Evolutionary conservation across 2,329 filamentous ascomycete species (phyloP).

Genomic region (Neonectria magnoliae): DNA sequence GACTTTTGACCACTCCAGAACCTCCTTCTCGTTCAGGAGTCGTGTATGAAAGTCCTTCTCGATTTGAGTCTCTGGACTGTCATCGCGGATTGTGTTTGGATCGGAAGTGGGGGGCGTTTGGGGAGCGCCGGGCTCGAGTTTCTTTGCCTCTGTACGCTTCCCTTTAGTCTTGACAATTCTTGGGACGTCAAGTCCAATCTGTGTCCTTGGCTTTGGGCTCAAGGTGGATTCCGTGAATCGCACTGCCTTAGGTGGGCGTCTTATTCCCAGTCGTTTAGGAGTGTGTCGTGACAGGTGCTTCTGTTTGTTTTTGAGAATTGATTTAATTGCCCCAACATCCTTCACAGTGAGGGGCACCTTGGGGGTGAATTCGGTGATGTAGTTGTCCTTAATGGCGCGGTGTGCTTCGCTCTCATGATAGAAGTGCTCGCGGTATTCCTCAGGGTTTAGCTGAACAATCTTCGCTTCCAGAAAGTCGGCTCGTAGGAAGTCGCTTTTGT

Average conservation of each 20-base stretch:
- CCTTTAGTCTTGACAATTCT: conserved; percentile 22
- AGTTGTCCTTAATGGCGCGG: conserved; percentile 29
- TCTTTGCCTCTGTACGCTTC: background rate
- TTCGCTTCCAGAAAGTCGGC: conserved; percentile 21
- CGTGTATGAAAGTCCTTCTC: background rate
- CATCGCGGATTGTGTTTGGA: background rate
- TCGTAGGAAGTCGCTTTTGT: conserved; percentile 27
- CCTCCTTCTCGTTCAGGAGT: background rate
- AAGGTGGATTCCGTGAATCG: conserved; percentile 44
- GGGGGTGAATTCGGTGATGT: conserved; percentile 35
- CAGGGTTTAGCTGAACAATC: conserved; percentile 28
- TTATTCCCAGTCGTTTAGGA: conserved; percentile 42
- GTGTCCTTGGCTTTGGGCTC: conserved; percentile 41
- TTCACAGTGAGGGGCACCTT: conserved; percentile 31
- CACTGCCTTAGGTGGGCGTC: conserved; percentile 41
- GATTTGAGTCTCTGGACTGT: background rate
- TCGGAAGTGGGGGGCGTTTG: background rate
- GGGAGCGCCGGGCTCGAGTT: background rate
- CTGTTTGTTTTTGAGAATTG: conserved; percentile 44
- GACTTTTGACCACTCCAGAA: background rate
- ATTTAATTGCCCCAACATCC: conserved; percentile 36
- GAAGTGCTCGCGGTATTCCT: conserved; percentile 31
- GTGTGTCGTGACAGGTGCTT: conserved; percentile 26
- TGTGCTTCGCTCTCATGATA: conserved; percentile 36
- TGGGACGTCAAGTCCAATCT: conserved; percentile 40